Conservation (phyloP, 768 basidiomycete genomes). For the Hypholoma sublateritium region DNA sequence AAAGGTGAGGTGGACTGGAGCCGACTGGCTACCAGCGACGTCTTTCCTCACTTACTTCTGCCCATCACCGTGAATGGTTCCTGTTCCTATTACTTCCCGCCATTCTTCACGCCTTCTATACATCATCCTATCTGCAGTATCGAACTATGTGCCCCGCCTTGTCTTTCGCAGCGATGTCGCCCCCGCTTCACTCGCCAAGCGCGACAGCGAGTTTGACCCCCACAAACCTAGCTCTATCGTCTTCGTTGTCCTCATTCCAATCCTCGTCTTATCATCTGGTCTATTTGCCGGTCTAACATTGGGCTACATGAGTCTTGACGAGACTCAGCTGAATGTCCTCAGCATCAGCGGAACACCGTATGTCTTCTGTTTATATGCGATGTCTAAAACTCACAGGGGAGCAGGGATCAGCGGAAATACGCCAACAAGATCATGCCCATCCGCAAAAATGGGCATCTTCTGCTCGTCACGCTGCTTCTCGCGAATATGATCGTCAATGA, state of each 20-base stretch:
- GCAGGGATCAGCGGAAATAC: conserved; percentile 76
- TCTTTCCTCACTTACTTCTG: neutral
- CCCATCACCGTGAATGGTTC: conserved; percentile 39
- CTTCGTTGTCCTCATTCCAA: conserved; percentile 67
- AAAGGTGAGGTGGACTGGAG: too few species aligned
- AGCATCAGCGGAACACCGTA: conserved; percentile 83
- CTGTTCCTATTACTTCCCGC: conserved; percentile 35
- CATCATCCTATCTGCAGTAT: conserved; percentile 40
- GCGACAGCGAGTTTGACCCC: conserved; percentile 28
- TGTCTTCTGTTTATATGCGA: conserved; percentile 23
- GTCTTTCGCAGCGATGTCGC: conserved; percentile 13
- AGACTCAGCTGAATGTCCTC: conserved; percentile 87
- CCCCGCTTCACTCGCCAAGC: conserved; percentile 19
- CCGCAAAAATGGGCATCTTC: conserved; percentile 77
- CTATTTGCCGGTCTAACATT: conserved; percentile 90
- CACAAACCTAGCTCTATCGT: conserved; percentile 32
- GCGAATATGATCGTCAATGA: conserved; percentile 95
- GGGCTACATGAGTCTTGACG: conserved; percentile 92
- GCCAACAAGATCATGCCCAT: conserved; percentile 87
- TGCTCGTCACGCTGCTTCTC: conserved; percentile 79
- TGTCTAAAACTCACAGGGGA: neutral
- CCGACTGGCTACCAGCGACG: too few species aligned
- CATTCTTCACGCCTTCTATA: conserved; percentile 45
- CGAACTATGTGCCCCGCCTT: conserved; percentile 44
- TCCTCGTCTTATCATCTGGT: conserved; percentile 81